phyloP scores from a whole-genome alignment of 495 filamentous ascomycete genomes.

The Penicillium odoratum region DNA sequence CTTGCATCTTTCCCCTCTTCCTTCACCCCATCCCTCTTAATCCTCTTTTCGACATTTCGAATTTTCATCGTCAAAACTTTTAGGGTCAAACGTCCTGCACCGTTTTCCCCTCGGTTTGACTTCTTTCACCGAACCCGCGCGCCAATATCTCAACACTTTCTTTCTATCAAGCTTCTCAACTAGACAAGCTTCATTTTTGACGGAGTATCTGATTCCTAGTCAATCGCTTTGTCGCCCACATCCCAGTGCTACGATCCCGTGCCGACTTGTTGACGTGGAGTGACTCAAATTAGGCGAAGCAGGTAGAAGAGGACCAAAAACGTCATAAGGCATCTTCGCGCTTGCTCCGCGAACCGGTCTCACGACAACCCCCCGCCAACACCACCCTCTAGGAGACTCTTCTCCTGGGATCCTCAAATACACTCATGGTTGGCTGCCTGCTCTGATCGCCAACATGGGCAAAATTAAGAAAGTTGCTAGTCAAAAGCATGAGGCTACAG shows the following conservation, averaged over 20 bases:
- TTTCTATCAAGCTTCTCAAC: not conserved
- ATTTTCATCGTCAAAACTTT: slow-evolving; percentile 24
- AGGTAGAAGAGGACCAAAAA: slow-evolving; percentile 38
- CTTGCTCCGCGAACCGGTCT: slow-evolving; percentile 38
- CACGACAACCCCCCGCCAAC: slow-evolving; percentile 21
- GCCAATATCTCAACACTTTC: not conserved
- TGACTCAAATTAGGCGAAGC: slow-evolving; percentile 32
- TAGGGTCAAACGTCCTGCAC: slow-evolving; percentile 50
- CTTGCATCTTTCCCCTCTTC: slow-evolving; percentile 19
- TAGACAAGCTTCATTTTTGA: slow-evolving; percentile 1
- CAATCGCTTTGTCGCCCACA: not conserved
- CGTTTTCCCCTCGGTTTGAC: slow-evolving; percentile 41
- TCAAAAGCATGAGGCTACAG: slow-evolving; percentile 87
- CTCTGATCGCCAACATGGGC: slow-evolving; percentile 64
- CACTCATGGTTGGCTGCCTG: slow-evolving; percentile 51
- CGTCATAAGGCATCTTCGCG: slow-evolving; percentile 46
- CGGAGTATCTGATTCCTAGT: not conserved
- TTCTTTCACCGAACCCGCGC: slow-evolving; percentile 15
- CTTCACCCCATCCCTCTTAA: slow-evolving; percentile 12
- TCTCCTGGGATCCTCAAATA: slow-evolving; percentile 29
- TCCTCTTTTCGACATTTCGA: slow-evolving; percentile 2
- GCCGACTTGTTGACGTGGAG: slow-evolving; percentile 12
- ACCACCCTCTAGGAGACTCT: slow-evolving; percentile 33
- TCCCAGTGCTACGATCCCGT: not conserved
- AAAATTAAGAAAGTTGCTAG: slow-evolving; percentile 96